Conservation (phyloP, 2,329 filamentous ascomycete genomes). For the Colletotrichum plurivorum region DNA sequence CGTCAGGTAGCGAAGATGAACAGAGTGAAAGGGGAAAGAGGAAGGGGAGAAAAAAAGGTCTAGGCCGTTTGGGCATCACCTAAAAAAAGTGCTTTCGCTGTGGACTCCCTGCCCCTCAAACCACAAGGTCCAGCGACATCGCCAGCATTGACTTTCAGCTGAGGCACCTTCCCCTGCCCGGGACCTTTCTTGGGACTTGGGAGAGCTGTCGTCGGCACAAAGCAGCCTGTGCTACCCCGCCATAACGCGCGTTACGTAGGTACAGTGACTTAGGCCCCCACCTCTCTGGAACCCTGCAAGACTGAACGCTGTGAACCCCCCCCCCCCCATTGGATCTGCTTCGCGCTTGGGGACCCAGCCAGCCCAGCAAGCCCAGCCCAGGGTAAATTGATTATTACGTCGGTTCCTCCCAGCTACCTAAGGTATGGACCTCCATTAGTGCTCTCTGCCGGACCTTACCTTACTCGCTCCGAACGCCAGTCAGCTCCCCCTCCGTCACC, state of each 20-base stretch:
- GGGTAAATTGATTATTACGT: conserved; percentile 40
- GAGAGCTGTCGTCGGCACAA: conserved; percentile 20
- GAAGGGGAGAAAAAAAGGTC: not conserved
- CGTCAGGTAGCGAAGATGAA: not conserved
- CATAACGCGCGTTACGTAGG: conserved; percentile 39
- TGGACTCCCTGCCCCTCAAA: conserved; percentile 16
- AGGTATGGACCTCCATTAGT: not conserved
- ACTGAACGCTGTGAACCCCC: conserved; percentile 24
- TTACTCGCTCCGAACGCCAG: conserved; percentile 36
- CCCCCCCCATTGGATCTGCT: conserved; percentile 36
- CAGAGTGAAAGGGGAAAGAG: conserved; percentile 1
- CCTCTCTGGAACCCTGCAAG: conserved; percentile 21
- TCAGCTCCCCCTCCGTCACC: conserved; percentile 30
- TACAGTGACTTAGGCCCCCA: conserved; percentile 31
- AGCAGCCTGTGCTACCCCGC: conserved; percentile 35
- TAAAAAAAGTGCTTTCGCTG: conserved; percentile 18
- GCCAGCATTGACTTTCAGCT: conserved; percentile 23
- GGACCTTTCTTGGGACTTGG: not conserved
- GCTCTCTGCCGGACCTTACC: not conserved
- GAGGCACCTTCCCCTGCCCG: no score
- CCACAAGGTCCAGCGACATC: conserved; percentile 1
- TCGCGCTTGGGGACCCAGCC: conserved; percentile 23
- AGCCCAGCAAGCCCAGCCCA: conserved; percentile 17
- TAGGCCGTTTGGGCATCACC: conserved; percentile 14
- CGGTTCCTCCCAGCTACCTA: conserved; percentile 23